Conservation (phyloP, 148 eudicot genomes). For the Rhododendron mucronatum region DNA sequence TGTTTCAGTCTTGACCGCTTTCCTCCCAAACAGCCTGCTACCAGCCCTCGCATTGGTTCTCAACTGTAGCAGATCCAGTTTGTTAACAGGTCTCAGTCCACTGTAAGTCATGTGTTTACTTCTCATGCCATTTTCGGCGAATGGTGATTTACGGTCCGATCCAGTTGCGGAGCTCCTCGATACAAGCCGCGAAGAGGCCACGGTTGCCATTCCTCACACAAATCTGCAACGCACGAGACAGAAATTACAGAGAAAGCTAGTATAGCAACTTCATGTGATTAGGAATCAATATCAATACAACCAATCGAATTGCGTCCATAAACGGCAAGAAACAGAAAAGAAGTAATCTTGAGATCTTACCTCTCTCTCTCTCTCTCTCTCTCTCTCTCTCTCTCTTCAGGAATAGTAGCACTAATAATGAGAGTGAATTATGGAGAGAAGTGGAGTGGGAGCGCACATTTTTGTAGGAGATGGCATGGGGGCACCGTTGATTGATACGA, state of each 20-base stretch:
- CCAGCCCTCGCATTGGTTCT: conserved; percentile 21
- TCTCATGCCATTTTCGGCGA: conserved; percentile 18
- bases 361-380: not conserved
- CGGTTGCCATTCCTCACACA: not conserved
- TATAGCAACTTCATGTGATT: not conserved
- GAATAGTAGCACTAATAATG: not conserved
- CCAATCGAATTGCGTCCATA: not conserved
- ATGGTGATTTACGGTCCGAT: not conserved
- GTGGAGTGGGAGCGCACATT: not conserved
- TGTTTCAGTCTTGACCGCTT: conserved; percentile 8
- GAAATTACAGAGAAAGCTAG: not conserved
- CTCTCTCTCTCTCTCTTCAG: not conserved
- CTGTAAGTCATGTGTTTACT: conserved; percentile 23
- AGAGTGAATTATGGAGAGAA: not conserved
- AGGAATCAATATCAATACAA: no score
- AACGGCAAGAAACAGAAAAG: not conserved
- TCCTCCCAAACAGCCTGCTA: conserved; percentile 6
- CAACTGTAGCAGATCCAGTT: conserved; percentile 20
- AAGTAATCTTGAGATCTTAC: not conserved
- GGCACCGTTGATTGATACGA: not conserved
- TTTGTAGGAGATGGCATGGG: not conserved
- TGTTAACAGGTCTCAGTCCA: conserved; percentile 40
- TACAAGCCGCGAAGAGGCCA: not conserved
- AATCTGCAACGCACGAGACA: not conserved
- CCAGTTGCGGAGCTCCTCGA: not conserved